Percentiles rank a stretch among this genome's conserved stretches.
Conservation (phyloP, 345 rosid genomes). For the Eutrema heterophyllum region DNA sequence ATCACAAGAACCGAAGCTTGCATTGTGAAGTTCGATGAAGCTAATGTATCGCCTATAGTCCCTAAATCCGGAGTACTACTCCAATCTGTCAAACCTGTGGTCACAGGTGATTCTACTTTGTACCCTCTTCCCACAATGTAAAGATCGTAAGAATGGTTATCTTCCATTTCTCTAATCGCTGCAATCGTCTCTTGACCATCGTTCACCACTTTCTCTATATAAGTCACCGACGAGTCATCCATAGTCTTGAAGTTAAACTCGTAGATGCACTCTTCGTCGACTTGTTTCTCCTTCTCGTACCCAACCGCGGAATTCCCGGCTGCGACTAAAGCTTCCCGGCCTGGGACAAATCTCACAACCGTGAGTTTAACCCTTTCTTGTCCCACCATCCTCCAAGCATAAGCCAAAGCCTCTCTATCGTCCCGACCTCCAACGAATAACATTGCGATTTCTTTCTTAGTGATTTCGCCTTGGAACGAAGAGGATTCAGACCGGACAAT, state of each 20-base stretch:
- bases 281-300: slow-evolving; percentile 20
- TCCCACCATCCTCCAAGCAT: slow-evolving; percentile 53
- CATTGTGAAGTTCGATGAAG: slow-evolving; percentile 37
- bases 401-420: slow-evolving; percentile 67
- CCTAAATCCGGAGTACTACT: slow-evolving; percentile 52
- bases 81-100: slow-evolving; percentile 44
- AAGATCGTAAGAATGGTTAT: slow-evolving; percentile 29
- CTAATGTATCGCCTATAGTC: slow-evolving; percentile 47
- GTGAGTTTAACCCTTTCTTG: slow-evolving; percentile 32
- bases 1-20: slow-evolving; percentile 58
- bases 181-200: slow-evolving; percentile 38
- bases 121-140: slow-evolving; percentile 53
- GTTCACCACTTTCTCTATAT: slow-evolving; percentile 38
- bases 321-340: slow-evolving; percentile 10
- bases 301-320: background rate
- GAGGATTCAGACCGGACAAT: background rate
- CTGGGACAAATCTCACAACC: slow-evolving; percentile 42
- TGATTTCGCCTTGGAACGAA: background rate
- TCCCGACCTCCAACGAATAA: slow-evolving; percentile 55
- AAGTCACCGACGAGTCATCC: slow-evolving; percentile 25
- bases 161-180: slow-evolving; percentile 32
- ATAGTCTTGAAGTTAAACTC: slow-evolving; percentile 43
- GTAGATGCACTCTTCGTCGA: slow-evolving; percentile 39
- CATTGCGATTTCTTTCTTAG: slow-evolving; percentile 27
- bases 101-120: slow-evolving; percentile 31